A percentile compares a stretch with the other conserved stretches of the same genome.
Conservation (phyloP, 768 basidiomycete species). For the Sarcomyxa edulis region DNA sequence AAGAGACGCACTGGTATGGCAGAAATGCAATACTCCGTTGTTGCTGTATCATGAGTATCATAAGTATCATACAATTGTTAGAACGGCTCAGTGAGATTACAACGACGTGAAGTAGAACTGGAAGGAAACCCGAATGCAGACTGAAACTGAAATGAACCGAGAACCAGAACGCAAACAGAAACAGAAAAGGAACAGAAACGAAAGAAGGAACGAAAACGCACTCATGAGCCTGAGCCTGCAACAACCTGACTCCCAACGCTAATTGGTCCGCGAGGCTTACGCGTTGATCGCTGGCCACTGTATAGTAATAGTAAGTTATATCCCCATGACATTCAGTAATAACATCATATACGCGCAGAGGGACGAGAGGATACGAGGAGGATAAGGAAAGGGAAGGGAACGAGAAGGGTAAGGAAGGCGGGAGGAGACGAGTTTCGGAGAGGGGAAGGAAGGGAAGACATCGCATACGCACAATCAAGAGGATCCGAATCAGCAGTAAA, state of each 20-base stretch:
- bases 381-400: too few relatives aligned
- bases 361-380: too few relatives aligned
- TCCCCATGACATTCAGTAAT: neutral
- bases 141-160: too few relatives aligned
- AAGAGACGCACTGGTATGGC: conserved; percentile 51
- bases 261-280: conserved; percentile 47
- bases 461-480: conserved; percentile 33
- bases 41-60: conserved; percentile 14
- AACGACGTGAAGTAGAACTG: too few relatives aligned
- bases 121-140: too few relatives aligned
- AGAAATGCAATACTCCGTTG: conserved; percentile 51
- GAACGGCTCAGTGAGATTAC: too few relatives aligned
- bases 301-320: neutral
- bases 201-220: conserved; percentile 14
- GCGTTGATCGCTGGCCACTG: conserved; percentile 36
- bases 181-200: too few relatives aligned
- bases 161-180: too few relatives aligned
- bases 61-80: neutral
- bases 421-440: too few relatives aligned
- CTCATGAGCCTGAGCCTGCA: conserved; percentile 54
- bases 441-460: neutral
- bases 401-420: too few relatives aligned
- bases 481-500: conserved; percentile 44
- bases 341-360: too few relatives aligned
- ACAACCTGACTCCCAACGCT: conserved; percentile 42